phyloP scores from a whole-genome alignment of 1,139 yeast genomes.

The Wickerhamomyces sp. region DNA sequence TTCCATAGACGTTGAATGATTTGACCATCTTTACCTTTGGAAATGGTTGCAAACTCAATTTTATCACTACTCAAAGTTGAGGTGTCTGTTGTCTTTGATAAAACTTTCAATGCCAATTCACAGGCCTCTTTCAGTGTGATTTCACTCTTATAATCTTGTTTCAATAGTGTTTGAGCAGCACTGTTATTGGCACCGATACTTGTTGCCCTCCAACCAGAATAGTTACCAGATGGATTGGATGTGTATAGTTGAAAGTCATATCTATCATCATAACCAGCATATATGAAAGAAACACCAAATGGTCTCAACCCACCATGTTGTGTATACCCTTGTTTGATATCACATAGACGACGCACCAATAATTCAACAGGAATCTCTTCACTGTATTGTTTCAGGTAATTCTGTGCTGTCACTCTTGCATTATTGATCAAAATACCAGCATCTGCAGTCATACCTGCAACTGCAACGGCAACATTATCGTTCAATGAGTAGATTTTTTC shows the following conservation, averaged over 20 bases:
- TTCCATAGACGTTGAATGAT: slow-evolving; percentile 72
- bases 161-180: slow-evolving; percentile 91
- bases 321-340: slow-evolving; percentile 95
- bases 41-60: slow-evolving; percentile 83
- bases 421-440: slow-evolving; percentile 87
- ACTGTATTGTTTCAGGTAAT: slow-evolving; percentile 76
- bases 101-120: slow-evolving; percentile 83
- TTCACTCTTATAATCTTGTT: slow-evolving; percentile 91
- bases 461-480: slow-evolving; percentile 86
- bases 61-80: slow-evolving; percentile 82
- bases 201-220: slow-evolving; percentile 98
- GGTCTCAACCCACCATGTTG: slow-evolving; percentile 99
- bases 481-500: slow-evolving; percentile 87
- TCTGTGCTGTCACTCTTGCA: slow-evolving; percentile 84
- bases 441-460: slow-evolving; percentile 98
- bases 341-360: slow-evolving; percentile 84
- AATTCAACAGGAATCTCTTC: slow-evolving; percentile 91
- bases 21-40: slow-evolving; percentile 42
- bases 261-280: slow-evolving; percentile 92
- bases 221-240: slow-evolving; percentile 95
- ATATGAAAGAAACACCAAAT: slow-evolving; percentile 93
- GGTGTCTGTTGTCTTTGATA: slow-evolving; percentile 91
- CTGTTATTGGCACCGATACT: slow-evolving; percentile 95
- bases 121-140: slow-evolving; percentile 74
- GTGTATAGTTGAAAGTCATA: slow-evolving; percentile 91